phyloP scores from a whole-genome alignment of 1,284 basidiomycete genomes.

The Moesziomyces globuligerus region DNA sequence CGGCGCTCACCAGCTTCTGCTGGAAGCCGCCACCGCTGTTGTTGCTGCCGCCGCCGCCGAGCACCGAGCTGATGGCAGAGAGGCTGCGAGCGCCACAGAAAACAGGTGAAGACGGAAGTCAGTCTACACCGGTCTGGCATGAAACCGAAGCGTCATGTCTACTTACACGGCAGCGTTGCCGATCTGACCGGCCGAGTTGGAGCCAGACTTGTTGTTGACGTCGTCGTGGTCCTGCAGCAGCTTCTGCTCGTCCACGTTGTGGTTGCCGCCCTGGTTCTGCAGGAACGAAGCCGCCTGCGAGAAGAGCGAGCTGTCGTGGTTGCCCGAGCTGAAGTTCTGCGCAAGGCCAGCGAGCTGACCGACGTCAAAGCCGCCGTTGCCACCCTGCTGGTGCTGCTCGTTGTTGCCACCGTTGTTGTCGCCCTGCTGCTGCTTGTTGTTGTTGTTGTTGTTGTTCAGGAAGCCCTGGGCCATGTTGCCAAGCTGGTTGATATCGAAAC shows the following conservation, averaged over 20 bases:
- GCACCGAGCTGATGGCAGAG: constrained; percentile 48
- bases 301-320: constrained; percentile 52
- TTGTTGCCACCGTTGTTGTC: constrained; percentile 13
- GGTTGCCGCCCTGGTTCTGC: constrained; percentile 49
- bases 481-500: constrained; percentile 41
- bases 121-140: too few relatives aligned
- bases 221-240: constrained; percentile 53
- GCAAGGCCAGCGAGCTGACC: constrained; percentile 47
- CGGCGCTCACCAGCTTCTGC: constrained; percentile 42
- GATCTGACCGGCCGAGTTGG: constrained; percentile 50
- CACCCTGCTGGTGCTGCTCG: constrained; percentile 26
- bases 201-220: constrained; percentile 49
- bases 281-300: constrained; percentile 45
- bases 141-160: too few relatives aligned
- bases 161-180: constrained; percentile 61
- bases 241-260: constrained; percentile 54
- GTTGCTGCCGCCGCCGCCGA: constrained; percentile 36
- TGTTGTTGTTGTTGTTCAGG: constrained; percentile 37
- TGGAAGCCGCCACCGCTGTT: constrained; percentile 47
- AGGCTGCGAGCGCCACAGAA: constrained; percentile 22
- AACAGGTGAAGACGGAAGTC: background rate
- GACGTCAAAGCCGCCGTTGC: constrained; percentile 50
- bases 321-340: constrained; percentile 45
- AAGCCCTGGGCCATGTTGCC: constrained; percentile 44
- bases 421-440: constrained; percentile 7